Percentiles rank a stretch among this genome's conserved stretches.
Conservation (phyloP, 768 basidiomycete species). For the Boletus tylopilopsis region DNA sequence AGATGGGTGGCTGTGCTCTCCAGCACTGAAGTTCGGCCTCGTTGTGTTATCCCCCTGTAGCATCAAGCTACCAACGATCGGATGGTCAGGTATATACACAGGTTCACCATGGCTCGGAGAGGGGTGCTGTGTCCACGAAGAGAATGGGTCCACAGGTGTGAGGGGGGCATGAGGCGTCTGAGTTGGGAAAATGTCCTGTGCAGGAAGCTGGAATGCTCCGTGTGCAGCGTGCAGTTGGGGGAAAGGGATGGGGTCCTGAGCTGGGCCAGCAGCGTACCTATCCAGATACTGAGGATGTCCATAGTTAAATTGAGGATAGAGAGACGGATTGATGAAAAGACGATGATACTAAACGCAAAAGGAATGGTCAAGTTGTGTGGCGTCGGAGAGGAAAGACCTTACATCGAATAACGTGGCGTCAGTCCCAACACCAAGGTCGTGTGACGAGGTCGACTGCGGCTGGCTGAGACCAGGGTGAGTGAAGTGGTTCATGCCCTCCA, state of each 20-base stretch:
- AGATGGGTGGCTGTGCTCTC: conserved; percentile 18
- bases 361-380: background rate
- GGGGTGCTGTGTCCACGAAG: background rate
- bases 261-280: background rate
- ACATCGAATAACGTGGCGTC: conserved; percentile 11
- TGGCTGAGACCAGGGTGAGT: background rate
- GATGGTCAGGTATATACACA: background rate
- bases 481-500: conserved; percentile 8
- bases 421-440: background rate
- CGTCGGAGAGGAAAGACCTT: background rate
- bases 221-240: background rate
- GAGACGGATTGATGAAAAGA: background rate
- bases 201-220: background rate
- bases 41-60: conserved; percentile 7
- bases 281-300: background rate
- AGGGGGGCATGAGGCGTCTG: conserved; percentile 1
- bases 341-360: conserved; percentile 5
- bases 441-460: background rate
- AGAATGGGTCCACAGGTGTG: background rate
- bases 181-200: background rate
- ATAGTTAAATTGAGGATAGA: background rate
- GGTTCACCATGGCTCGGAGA: background rate
- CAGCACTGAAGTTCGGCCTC: background rate
- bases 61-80: background rate
- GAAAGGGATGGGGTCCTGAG: too few species aligned